Evolutionary conservation across 441 rosid genomes (phyloP), one percentile per base, ranked within the genome.

Genomic region (Populus trichocarpa): DNA sequence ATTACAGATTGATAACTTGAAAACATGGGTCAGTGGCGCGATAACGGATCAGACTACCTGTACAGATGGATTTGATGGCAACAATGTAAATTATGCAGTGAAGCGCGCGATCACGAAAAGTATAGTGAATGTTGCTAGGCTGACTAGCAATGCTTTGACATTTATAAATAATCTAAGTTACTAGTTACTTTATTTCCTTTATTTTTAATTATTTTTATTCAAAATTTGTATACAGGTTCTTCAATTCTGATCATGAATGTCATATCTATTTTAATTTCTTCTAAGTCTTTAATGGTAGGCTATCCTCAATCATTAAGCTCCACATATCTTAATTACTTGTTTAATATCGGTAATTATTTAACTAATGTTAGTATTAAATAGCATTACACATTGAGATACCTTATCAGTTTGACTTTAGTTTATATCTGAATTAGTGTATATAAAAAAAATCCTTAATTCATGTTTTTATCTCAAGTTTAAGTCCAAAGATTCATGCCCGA

Each of bases 131-230:
- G 86, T 91, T 33, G 76, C 83, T 33, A 80, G 68, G 77, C 69
- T 87, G 66, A 90, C 97, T 25, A 90, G 97, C 80, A 93, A 90
- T 78, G 84, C 87, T 77, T 84, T 93, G 88, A 90, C 97, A 36
- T 90, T 94, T 36, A 67, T 89, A 75, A 85, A 86, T 69, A 74
- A 63, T 75, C 79, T 87, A 35, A 25, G 35, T 22, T 72, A 81
- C 42, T 89, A 42, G 28, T 33, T 53, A 32, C n/a, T 9, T 32
- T 9, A 28, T 16, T 1, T 23, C 8, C 25, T 70, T 11, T 28
- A 26, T 22, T 26, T 6, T 64, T 9, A 18, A 10, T 8, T n/a
- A 28, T 7, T 68, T 6, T 11, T 26, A 22, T 12, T 7, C 42
- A 38, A 8, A 9, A 38, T 38, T 38, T 38, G 42, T 9, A 38